Evolutionary conservation across 768 basidiomycete species (phyloP), one percentile per base, ranked within the genome.

Genomic region (Grammothele lineata): DNA sequence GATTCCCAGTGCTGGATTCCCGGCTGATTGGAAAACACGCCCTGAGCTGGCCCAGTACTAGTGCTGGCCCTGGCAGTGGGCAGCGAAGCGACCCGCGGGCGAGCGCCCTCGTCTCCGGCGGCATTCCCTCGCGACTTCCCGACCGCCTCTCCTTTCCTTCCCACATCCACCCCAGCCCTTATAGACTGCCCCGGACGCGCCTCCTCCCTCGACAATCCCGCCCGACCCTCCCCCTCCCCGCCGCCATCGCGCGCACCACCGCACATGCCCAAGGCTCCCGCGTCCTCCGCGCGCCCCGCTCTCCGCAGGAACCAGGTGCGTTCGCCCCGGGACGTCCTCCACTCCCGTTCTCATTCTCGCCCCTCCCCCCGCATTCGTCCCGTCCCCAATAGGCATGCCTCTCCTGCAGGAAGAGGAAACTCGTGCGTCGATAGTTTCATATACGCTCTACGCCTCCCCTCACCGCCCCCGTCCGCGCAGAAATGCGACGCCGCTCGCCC

Each of bases 401-500:
- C 23, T 80, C 87, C 37, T 92, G 89, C 68, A 82, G 89, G 53
- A 89, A 82, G 65, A 73, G 87, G 64, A 92, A 92, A 66, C 77
- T 92, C 57, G 89, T 90, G 67, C 49, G 83, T 70, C 35, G 10
- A 12, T 45, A 18, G 27, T 23, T 25, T 14, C 21, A 22, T 26
- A 19, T 23, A 45, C 37, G 21, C 47, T 27, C 41, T 18, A 43
- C 50, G 46, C 41, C 42, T 36, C 32, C 45, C 25, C 39, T 48
- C 30, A 50, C 19, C 47, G 21, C 52, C 26, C 25, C 24, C 8
- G 22, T 15, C 21, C 23, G 19, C 57, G 32, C 37, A 92, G 88
- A 91, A 90, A 85, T 92, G 89, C 56, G 89, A 92, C 65, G 89
- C 89, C 34, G 77, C 83, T 34, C 83, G 90, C 53, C 89, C 89